These are phyloP conservation scores for Xenoacremonium recifei DNA, from an alignment of 2,329 filamentous ascomycete species.

Conservation along the genomic window DNA sequence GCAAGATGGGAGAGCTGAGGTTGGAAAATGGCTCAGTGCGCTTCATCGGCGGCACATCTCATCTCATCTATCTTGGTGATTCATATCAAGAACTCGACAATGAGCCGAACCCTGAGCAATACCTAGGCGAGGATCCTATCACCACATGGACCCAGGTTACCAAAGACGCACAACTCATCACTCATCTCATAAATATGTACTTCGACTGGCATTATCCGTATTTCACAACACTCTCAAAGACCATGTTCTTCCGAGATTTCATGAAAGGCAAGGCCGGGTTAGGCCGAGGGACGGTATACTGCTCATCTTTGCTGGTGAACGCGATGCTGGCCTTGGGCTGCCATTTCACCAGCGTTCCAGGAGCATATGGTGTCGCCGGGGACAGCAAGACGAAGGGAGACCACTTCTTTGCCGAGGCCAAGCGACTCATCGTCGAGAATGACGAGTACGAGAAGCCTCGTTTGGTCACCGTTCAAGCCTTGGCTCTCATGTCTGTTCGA, in stretches of 20 bases:
- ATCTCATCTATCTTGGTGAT: constrained; percentile 77
- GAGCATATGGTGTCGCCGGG: constrained; percentile 67
- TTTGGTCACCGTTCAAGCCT: constrained; percentile 86
- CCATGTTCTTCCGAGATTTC: constrained; percentile 85
- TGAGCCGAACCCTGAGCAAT: constrained; percentile 44
- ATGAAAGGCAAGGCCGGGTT: constrained; percentile 62
- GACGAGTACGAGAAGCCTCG: constrained; percentile 90
- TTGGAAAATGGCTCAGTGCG: constrained; percentile 84
- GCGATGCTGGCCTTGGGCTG: constrained; percentile 90
- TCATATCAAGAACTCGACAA: constrained; percentile 36
- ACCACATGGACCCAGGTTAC: constrained; percentile 88
- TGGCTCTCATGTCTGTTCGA: constrained; percentile 92
- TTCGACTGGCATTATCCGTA: constrained; percentile 98
- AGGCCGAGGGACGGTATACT: constrained; percentile 66
- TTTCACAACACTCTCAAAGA: constrained; percentile 87
- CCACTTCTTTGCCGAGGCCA: constrained; percentile 94
- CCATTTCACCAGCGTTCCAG: constrained; percentile 80
- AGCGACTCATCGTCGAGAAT: constrained; percentile 82
- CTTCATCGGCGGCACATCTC: constrained; percentile 92
- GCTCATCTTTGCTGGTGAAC: constrained; percentile 87
- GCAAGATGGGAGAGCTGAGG: constrained; percentile 89
- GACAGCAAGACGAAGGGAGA: constrained; percentile 88
- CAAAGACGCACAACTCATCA: constrained; percentile 72
- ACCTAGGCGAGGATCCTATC: constrained; percentile 64
- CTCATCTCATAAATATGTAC: constrained; percentile 94